Conservation (phyloP, 2,329 filamentous ascomycete genomes). For the Alternaria ethzedia region DNA sequence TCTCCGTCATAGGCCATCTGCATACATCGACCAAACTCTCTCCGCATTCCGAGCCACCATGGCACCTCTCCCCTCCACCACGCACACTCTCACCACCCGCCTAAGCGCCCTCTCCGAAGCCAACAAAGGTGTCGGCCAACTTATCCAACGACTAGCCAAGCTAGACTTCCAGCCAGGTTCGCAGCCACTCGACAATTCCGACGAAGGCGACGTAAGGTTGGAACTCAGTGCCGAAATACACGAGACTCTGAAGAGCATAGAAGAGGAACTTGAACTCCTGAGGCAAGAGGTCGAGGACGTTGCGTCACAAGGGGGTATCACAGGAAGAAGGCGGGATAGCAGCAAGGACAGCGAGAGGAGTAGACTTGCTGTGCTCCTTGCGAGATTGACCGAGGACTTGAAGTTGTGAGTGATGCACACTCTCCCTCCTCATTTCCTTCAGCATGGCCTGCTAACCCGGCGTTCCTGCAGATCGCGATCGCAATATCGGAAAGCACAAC, state of each 20-base stretch:
- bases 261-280: slow-evolving; percentile 84
- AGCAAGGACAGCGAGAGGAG: slow-evolving; percentile 68
- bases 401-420: slow-evolving; percentile 62
- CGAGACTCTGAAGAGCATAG: slow-evolving; percentile 74
- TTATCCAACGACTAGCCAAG: slow-evolving; percentile 64
- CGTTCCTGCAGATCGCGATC: slow-evolving; percentile 58
- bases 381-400: slow-evolving; percentile 72
- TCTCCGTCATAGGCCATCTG: slow-evolving; percentile 40
- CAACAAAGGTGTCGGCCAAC: slow-evolving; percentile 60
- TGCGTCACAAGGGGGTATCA: slow-evolving; percentile 50
- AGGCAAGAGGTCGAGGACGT: slow-evolving; percentile 79
- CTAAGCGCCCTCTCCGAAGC: slow-evolving; percentile 60
- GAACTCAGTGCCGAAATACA: slow-evolving; percentile 84
- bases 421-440: too few species aligned
- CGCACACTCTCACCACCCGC: slow-evolving; percentile 53
- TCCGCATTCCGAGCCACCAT: slow-evolving; percentile 37
- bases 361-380: slow-evolving; percentile 70
- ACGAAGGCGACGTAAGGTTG: slow-evolving; percentile 70
- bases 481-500: slow-evolving; percentile 81
- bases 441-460: slow-evolving; percentile 2
- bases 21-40: slow-evolving; percentile 32
- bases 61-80: slow-evolving; percentile 44
- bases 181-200: slow-evolving; percentile 60
- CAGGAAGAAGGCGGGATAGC: slow-evolving; percentile 53
- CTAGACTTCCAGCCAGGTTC: slow-evolving; percentile 68